Base-by-base conservation (phyloP, 305 asterid species). In the Rubia balearica region DNA sequence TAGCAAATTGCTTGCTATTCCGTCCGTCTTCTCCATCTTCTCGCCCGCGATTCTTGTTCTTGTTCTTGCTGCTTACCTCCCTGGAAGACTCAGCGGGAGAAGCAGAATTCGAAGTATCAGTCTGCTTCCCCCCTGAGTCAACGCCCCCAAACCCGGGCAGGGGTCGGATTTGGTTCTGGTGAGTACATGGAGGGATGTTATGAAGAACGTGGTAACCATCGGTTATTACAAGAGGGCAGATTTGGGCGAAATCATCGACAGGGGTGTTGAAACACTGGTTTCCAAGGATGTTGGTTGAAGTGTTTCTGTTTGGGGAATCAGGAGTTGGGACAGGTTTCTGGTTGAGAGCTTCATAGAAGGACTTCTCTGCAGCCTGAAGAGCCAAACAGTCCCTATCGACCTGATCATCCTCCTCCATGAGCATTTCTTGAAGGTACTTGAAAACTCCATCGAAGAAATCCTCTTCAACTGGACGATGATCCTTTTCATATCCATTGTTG, bases 391-490 rank as follows among this genome's bases (percentile, higher is more conserved):
- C 85, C 57, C n/a, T n/a, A n/a, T 78, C 80, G 19, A 75, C 75
- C 78, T 75, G 75, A 24, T 78, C 77, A 16, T 81, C 81, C 10
- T 81, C 85, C 40, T 78, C 85, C 85, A 81, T 75, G 14, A 81
- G 73, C 72, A 76, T 81, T 68, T 76, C 72, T 11, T 68, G 69
- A 13, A 74, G 66, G 21, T 74, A 74, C 17, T 51, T 74, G 46
- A 74, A 74, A 2, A 74, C 78, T 24, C 74, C 74, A 61, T 62
- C 74, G 17, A 74, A 74, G 61, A 61, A 74, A 36, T 74, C 74
- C 10, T 65, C 66, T 62, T 41, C 78, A 2, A 74, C 74, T 4
- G 65, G 68, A 60, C n/a, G n/a, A n/a, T n/a, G n/a, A n/a, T n/a
- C n/a, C n/a, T 6, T n/a, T n/a, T n/a, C n/a, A n/a, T n/a, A 60